Conservation (phyloP, 2,329 filamentous ascomycete species). For the Coniochaeta pulveracea region DNA sequence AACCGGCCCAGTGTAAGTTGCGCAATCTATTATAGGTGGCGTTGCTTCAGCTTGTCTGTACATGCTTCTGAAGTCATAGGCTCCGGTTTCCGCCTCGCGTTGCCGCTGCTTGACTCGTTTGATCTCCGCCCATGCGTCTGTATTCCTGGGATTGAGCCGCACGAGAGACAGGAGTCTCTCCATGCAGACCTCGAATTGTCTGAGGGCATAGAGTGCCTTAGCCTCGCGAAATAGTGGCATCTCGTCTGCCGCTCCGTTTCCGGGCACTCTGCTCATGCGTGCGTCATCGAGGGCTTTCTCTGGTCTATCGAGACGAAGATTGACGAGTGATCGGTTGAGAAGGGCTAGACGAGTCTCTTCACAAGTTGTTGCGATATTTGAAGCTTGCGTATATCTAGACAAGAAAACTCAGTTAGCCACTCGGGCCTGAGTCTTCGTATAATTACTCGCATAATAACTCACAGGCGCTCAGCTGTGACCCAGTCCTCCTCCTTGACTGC, state of each 20-base stretch:
- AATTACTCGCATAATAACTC: too few relatives aligned
- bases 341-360: slow-evolving; percentile 22
- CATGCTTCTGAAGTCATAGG: slow-evolving; percentile 26
- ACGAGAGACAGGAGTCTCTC: slow-evolving; percentile 20
- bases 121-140: too few relatives aligned
- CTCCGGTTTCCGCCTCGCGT: slow-evolving; percentile 25
- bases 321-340: slow-evolving; percentile 23
- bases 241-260: slow-evolving; percentile 24
- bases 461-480: slow-evolving; percentile 20
- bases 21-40: slow-evolving; percentile 32
- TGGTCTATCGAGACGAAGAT: slow-evolving; percentile 17
- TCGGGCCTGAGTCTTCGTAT: too few relatives aligned
- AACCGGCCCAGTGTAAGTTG: slow-evolving; percentile 30
- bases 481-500: slow-evolving; percentile 15
- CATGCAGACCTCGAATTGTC: slow-evolving; percentile 22
- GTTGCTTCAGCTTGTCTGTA: slow-evolving; percentile 21
- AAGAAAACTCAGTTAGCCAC: too few relatives aligned
- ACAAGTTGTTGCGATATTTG: slow-evolving; percentile 18
- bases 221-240: slow-evolving; percentile 32
- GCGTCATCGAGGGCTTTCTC: slow-evolving; percentile 21
- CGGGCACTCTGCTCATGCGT: slow-evolving; percentile 6
- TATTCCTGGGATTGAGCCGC: slow-evolving; percentile 21
- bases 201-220: slow-evolving; percentile 30
- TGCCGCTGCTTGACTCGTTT: too few relatives aligned
- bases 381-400: slow-evolving; percentile 24